Percentiles rank a stretch among this genome's conserved stretches.
Evolutionary conservation across 2,329 filamentous ascomycete species (phyloP).

Genomic region (Alternaria triticimaculans): DNA sequence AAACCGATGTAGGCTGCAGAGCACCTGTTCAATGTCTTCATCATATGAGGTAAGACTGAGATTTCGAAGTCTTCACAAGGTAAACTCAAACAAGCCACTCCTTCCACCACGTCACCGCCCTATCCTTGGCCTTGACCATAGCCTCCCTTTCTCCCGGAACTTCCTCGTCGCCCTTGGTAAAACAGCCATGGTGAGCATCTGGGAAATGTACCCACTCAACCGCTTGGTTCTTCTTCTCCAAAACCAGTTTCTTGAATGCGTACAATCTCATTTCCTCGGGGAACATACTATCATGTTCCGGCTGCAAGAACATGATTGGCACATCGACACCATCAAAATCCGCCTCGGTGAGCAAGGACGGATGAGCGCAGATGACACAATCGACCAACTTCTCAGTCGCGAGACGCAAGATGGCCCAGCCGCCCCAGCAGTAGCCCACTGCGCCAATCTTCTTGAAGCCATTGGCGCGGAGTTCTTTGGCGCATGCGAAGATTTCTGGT

Average conservation of each 20-base stretch:
- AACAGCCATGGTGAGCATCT: constrained; percentile 30
- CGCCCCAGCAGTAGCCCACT: constrained; percentile 56
- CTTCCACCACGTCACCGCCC: constrained; percentile 16
- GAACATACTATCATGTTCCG: constrained; percentile 28
- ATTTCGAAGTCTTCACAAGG: background rate
- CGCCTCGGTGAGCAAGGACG: constrained; percentile 16
- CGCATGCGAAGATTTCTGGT: constrained; percentile 41
- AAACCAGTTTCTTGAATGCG: constrained; percentile 23
- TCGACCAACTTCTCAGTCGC: constrained; percentile 27
- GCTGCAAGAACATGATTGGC: constrained; percentile 27
- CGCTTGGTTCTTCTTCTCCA: constrained; percentile 20
- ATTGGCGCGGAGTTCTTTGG: constrained; percentile 27
- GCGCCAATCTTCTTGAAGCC: constrained; percentile 45
- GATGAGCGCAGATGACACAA: constrained; percentile 30
- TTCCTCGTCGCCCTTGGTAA: constrained; percentile 24
- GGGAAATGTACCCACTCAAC: constrained; percentile 36
- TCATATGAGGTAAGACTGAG: background rate
- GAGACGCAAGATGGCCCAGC: constrained; percentile 34
- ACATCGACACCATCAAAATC: constrained; percentile 28
- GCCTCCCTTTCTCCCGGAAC: constrained; percentile 24
- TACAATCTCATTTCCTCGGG: constrained; percentile 31
- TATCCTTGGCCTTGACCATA: constrained; percentile 27
- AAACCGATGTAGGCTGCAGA: background rate
- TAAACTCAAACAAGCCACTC: constrained; percentile 8
- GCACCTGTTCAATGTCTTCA: background rate